Conservation (phyloP, 331 rosid genomes). For the Spiraea crenata region DNA sequence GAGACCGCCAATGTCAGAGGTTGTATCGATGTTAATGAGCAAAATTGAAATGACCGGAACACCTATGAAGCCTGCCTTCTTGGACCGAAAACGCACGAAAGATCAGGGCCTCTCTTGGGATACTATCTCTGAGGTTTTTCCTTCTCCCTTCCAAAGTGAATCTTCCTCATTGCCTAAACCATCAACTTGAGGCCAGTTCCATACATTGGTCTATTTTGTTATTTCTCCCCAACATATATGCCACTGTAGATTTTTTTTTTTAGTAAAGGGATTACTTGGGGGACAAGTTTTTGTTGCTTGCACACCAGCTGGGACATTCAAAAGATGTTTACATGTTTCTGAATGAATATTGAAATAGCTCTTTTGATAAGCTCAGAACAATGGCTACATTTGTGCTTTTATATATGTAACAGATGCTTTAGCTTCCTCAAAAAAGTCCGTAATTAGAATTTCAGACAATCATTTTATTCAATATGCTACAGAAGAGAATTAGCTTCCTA, state of each 20-base stretch:
- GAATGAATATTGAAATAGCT: neutral
- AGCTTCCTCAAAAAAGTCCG: too few species aligned
- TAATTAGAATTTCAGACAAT: neutral
- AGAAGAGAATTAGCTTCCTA: neutral
- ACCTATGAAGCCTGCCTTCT: slow-evolving; percentile 58
- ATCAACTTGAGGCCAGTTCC: slow-evolving; percentile 7
- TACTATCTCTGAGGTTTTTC: slow-evolving; percentile 36
- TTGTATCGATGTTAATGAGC: slow-evolving; percentile 71
- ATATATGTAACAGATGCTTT: neutral
- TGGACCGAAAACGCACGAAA: slow-evolving; percentile 44
- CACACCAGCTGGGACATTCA: neutral
- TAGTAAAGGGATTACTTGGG: neutral
- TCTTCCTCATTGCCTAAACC: slow-evolving; percentile 32
- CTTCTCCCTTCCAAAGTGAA: slow-evolving; percentile 38
- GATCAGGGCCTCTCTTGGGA: slow-evolving; percentile 54
- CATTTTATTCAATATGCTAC: neutral
- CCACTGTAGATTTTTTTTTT: neutral
- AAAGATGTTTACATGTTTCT: neutral
- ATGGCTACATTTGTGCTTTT: neutral
- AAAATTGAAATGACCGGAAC: slow-evolving; percentile 48
- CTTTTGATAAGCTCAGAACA: neutral
- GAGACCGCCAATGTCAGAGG: slow-evolving; percentile 87
- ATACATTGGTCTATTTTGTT: neutral
- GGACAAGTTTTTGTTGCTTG: neutral
- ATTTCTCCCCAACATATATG: neutral